Evolutionary conservation across 2,329 filamentous ascomycete genomes (phyloP).

Genomic region (Byssothecium circinans): DNA sequence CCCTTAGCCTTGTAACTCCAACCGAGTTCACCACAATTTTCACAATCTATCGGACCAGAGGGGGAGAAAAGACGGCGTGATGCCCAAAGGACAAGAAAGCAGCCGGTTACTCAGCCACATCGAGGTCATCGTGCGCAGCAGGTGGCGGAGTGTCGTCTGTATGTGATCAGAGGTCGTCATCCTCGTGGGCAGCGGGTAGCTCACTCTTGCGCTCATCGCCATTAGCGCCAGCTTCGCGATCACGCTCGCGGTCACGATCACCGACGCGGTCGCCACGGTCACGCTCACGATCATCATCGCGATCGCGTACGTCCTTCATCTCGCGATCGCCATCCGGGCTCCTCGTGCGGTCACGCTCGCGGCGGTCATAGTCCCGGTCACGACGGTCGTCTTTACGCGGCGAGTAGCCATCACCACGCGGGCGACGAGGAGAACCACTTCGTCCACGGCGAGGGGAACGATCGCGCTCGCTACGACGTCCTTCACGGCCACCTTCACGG

Average conservation of each 20-base stretch:
- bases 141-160: slow-evolving; percentile 76
- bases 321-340: slow-evolving; percentile 60
- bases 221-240: slow-evolving; percentile 70
- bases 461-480: slow-evolving; percentile 56
- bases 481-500: slow-evolving; percentile 68
- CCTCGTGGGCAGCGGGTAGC: slow-evolving; percentile 18
- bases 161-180: slow-evolving; percentile 31
- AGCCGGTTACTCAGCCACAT: slow-evolving; percentile 74
- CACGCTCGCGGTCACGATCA: slow-evolving; percentile 54
- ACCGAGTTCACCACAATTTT: slow-evolving; percentile 24
- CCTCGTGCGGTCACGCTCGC: slow-evolving; percentile 74
- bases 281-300: slow-evolving; percentile 59
- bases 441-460: slow-evolving; percentile 55
- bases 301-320: slow-evolving; percentile 58
- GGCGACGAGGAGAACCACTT: slow-evolving; percentile 56
- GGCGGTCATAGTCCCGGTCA: slow-evolving; percentile 69
- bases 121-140: slow-evolving; percentile 83
- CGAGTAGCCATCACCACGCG: slow-evolving; percentile 67
- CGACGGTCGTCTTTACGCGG: slow-evolving; percentile 71
- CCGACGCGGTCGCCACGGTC: slow-evolving; percentile 55
- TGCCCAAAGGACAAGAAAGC: slow-evolving; percentile 16
- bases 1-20: slow-evolving; percentile 27
- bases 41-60: slow-evolving; percentile 16
- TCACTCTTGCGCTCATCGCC: slow-evolving; percentile 89
- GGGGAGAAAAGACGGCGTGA: slow-evolving; percentile 9